phyloP scores from a whole-genome alignment of 345 rosid genomes.

The Moricandia arvensis region DNA sequence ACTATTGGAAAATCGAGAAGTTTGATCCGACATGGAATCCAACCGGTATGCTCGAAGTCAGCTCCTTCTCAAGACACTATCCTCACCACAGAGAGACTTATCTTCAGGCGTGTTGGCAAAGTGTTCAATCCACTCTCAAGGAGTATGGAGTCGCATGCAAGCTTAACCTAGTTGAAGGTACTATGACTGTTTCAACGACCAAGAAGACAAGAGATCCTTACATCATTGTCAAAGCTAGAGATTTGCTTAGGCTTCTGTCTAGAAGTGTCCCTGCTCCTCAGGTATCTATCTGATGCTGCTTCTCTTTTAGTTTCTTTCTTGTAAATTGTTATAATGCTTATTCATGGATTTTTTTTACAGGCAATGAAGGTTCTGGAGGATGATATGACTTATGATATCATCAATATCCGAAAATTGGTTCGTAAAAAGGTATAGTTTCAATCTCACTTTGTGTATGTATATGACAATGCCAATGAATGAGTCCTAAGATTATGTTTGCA shows the following conservation, averaged over 20 bases:
- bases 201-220: constrained; percentile 88
- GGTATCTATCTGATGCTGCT: background rate
- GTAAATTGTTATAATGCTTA: background rate
- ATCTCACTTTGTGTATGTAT: background rate
- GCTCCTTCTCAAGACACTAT: constrained; percentile 83
- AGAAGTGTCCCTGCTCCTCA: constrained; percentile 87
- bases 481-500: constrained; percentile 32
- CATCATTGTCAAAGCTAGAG: constrained; percentile 77
- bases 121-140: constrained; percentile 69
- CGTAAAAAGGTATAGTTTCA: constrained; percentile 59
- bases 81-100: constrained; percentile 87
- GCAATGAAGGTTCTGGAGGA: constrained; percentile 72
- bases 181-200: constrained; percentile 85
- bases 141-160: constrained; percentile 63
- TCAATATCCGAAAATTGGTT: constrained; percentile 79
- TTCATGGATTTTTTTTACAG: constrained; percentile 34
- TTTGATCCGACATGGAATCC: constrained; percentile 89
- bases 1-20: constrained; percentile 74
- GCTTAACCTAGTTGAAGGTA: constrained; percentile 73
- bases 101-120: constrained; percentile 81
- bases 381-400: constrained; percentile 77
- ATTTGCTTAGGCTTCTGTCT: constrained; percentile 77
- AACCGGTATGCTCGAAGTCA: constrained; percentile 75
- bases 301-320: background rate
- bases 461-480: background rate